phyloP scores from a whole-genome alignment of 2,329 filamentous ascomycete genomes.

The Fusarium sulawesiense region DNA sequence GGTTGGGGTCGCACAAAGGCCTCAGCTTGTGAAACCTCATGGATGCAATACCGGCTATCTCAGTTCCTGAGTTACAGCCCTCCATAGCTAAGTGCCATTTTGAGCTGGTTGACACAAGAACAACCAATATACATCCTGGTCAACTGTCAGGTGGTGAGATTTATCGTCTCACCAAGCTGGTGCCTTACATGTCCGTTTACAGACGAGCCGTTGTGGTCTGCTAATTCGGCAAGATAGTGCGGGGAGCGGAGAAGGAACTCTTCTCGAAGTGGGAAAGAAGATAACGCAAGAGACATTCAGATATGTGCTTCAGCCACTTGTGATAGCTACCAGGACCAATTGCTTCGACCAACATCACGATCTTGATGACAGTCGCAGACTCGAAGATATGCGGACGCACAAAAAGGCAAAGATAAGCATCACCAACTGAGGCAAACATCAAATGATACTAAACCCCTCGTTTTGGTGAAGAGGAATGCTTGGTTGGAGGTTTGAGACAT shows the following conservation, averaged over 20 bases:
- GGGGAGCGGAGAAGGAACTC: background rate
- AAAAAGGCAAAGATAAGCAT: background rate
- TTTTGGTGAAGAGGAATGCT: background rate
- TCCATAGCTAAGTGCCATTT: constrained; percentile 16
- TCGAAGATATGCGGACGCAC: background rate
- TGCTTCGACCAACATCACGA: background rate
- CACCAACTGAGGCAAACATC: background rate
- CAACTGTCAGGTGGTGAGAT: constrained; percentile 23
- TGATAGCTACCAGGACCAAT: background rate
- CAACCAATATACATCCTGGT: constrained; percentile 31
- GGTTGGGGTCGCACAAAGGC: constrained; percentile 26
- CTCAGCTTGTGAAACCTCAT: constrained; percentile 30
- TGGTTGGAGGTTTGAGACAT: background rate
- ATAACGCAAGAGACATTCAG: background rate
- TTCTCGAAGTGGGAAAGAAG: background rate
- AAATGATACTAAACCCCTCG: background rate
- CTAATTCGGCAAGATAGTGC: constrained; percentile 14
- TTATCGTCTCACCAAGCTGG: constrained; percentile 33
- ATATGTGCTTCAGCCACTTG: background rate
- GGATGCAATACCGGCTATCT: constrained; percentile 17
- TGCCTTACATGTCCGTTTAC: constrained; percentile 38
- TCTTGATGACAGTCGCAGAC: background rate
- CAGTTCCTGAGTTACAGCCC: constrained; percentile 18
- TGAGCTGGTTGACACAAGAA: constrained; percentile 18
- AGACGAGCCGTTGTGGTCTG: constrained; percentile 13